Evolutionary conservation across 148 eudicot species (phyloP).

Genomic region (Cornus controversa): DNA sequence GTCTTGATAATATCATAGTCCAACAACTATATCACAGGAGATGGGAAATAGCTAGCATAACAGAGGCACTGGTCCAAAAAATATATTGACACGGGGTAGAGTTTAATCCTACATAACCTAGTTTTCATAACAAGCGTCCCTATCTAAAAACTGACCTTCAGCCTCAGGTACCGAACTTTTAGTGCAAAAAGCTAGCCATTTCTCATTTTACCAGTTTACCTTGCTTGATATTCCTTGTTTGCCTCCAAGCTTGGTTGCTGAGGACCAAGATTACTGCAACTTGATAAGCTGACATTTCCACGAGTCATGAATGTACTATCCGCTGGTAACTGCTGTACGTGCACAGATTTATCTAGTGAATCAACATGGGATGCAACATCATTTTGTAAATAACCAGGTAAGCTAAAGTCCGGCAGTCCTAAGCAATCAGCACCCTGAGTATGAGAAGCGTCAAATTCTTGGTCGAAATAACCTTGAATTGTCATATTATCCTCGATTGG

Average conservation of each 20-base stretch:
- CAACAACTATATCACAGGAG: not conserved
- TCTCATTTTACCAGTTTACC: constrained; percentile 7
- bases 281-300: constrained; percentile 24
- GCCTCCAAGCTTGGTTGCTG: constrained; percentile 25
- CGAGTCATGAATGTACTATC: constrained; percentile 17
- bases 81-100: not conserved
- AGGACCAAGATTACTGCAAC: constrained; percentile 21
- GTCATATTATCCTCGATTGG: constrained; percentile 58
- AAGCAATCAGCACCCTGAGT: constrained; percentile 12
- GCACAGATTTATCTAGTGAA: not conserved
- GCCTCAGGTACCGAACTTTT: not conserved
- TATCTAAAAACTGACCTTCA: not conserved
- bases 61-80: not conserved
- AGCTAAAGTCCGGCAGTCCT: constrained; percentile 20
- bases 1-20: not conserved
- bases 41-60: not conserved
- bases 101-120: not conserved
- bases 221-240: constrained; percentile 2
- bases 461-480: constrained; percentile 44
- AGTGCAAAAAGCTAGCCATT: not conserved
- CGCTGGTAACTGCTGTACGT: constrained; percentile 11
- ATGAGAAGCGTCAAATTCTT: constrained; percentile 35
- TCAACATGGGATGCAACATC: constrained; percentile 9
- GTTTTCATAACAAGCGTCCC: not conserved
- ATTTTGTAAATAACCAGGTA: constrained; percentile 19